Conservation (phyloP, 2,329 filamentous ascomycete genomes). For the Arachnomyces sp. region DNA sequence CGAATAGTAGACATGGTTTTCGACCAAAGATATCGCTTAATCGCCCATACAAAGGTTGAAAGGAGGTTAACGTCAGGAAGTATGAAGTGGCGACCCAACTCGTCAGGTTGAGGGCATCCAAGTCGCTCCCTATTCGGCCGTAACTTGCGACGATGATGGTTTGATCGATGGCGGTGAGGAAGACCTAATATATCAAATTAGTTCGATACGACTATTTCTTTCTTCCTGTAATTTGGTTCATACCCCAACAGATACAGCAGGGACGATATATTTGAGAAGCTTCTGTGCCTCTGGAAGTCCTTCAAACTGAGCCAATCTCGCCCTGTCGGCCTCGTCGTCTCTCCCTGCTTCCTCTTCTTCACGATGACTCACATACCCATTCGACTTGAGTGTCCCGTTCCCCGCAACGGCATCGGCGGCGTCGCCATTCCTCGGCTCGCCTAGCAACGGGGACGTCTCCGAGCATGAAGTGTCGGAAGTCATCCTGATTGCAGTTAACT, state of each 20-base stretch:
- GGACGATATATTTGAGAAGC: conserved; percentile 51
- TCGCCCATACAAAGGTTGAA: conserved; percentile 67
- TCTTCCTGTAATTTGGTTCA: conserved; percentile 22
- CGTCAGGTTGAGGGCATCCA: conserved; percentile 65
- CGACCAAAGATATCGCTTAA: conserved; percentile 64
- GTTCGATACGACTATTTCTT: background rate
- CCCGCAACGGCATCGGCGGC: conserved; percentile 15
- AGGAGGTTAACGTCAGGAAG: conserved; percentile 66
- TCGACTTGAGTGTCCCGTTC: conserved; percentile 9
- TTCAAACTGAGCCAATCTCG: conserved; percentile 30
- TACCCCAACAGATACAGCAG: conserved; percentile 57
- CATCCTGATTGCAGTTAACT: too few species aligned
- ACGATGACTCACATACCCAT: conserved; percentile 11
- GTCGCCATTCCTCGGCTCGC: conserved; percentile 20
- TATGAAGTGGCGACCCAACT: conserved; percentile 67
- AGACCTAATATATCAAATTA: conserved; percentile 45
- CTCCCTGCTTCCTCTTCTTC: conserved; percentile 22
- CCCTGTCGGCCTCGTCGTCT: conserved; percentile 21
- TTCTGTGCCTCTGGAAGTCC: conserved; percentile 44
- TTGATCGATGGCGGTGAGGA: conserved; percentile 66
- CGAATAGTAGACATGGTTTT: conserved; percentile 57
- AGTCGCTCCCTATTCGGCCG: conserved; percentile 66
- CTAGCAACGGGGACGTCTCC: conserved; percentile 43
- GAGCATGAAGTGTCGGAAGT: conserved; percentile 10
- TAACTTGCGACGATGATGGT: conserved; percentile 74